phyloP scores from a whole-genome alignment of 495 filamentous ascomycete species.

The Xanthoparmelia taractica region DNA sequence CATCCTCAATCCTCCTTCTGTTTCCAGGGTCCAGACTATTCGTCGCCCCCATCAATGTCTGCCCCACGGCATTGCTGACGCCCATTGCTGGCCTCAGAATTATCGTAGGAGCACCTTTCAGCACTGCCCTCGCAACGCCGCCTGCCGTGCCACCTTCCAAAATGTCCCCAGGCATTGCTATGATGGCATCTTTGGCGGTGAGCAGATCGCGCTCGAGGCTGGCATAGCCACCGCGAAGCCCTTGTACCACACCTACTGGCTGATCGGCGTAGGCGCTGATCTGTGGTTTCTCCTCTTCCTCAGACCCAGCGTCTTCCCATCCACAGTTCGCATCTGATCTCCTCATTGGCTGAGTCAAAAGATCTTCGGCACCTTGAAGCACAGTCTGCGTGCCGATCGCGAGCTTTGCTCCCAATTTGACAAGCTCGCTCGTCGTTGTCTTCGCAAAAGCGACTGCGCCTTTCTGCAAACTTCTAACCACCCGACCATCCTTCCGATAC shows the following conservation, averaged over 20 bases:
- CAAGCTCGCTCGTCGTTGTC: conserved; percentile 83
- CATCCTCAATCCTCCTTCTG: conserved; percentile 72
- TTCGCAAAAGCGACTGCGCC: conserved; percentile 82
- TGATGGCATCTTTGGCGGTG: conserved; percentile 77
- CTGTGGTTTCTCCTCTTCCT: conserved; percentile 60
- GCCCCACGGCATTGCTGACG: conserved; percentile 78
- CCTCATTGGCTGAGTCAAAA: conserved; percentile 48
- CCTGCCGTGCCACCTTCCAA: conserved; percentile 78
- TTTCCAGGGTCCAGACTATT: conserved; percentile 85
- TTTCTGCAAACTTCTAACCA: conserved; percentile 85
- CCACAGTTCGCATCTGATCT: conserved; percentile 33
- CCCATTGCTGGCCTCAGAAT: conserved; percentile 87
- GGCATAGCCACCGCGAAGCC: conserved; percentile 69
- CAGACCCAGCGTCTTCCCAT: conserved; percentile 56
- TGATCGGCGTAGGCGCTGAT: conserved; percentile 91
- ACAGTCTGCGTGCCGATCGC: conserved; percentile 91
- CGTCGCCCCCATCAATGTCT: conserved; percentile 85
- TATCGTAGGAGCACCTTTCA: conserved; percentile 77
- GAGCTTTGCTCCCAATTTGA: conserved; percentile 88
- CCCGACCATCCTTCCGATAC: conserved; percentile 87
- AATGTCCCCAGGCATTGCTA: conserved; percentile 87
- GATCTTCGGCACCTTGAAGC: conserved; percentile 77
- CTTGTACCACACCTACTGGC: conserved; percentile 77
- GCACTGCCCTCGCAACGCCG: conserved; percentile 73
- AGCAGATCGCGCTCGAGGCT: conserved; percentile 81